A percentile compares a stretch with the other conserved stretches of the same genome.
Evolutionary conservation across 768 basidiomycete genomes (phyloP).

Genomic region (Termitomyces eurrhizus): DNA sequence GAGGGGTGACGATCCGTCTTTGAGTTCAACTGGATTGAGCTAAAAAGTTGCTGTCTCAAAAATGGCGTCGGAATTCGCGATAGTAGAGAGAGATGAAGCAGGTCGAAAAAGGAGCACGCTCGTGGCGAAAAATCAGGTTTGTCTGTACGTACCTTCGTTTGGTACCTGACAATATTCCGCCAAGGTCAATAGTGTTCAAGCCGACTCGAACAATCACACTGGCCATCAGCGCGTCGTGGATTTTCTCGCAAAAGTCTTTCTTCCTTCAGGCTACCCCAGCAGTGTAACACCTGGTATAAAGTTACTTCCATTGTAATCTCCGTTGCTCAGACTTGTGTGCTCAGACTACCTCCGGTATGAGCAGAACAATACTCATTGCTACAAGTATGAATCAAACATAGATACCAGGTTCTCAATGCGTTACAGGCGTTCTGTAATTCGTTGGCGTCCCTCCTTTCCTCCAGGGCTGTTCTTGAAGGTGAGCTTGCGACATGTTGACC

Average conservation of each 20-base stretch:
- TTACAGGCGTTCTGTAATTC: conserved; percentile 71
- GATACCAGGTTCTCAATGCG: conserved; percentile 65
- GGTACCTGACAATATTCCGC: not conserved
- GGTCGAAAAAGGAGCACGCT: conserved; percentile 13
- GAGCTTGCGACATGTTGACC: not conserved
- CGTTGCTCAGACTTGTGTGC: not conserved
- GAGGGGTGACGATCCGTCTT: too few species aligned
- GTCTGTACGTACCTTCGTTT: not conserved
- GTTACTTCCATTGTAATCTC: not conserved
- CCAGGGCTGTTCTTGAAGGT: conserved; percentile 69
- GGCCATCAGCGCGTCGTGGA: conserved; percentile 15
- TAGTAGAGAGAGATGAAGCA: conserved; percentile 20
- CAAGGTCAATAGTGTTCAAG: conserved; percentile 7
- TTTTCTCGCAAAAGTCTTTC: conserved; percentile 45
- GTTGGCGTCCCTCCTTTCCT: conserved; percentile 57
- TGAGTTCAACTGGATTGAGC: not conserved
- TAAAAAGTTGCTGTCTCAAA: not conserved
- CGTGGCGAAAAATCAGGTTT: conserved; percentile 11
- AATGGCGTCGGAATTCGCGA: conserved; percentile 1
- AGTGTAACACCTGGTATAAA: conserved; percentile 55
- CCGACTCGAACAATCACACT: conserved; percentile 1
- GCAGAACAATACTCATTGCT: not conserved
- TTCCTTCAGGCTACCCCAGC: conserved; percentile 59
- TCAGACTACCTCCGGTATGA: conserved; percentile 55
- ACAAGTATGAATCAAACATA: conserved; percentile 22